Percentiles rank a stretch among this genome's conserved stretches.
phyloP scores from a whole-genome alignment of 805 yeast species.

The Vanderwaltozyma polyspora region DNA sequence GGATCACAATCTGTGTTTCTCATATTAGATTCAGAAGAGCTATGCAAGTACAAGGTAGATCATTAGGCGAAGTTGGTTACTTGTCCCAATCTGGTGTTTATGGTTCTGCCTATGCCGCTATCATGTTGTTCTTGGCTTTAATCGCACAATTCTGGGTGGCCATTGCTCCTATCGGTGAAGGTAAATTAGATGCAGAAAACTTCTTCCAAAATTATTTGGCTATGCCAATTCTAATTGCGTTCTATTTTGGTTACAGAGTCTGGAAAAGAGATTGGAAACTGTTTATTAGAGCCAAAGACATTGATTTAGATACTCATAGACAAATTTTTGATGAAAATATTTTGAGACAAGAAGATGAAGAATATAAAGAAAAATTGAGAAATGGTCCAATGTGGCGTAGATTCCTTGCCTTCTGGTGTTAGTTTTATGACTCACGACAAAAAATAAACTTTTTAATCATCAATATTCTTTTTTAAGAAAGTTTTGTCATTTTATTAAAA shows the following conservation, averaged over 20 bases:
- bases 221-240: constrained; percentile 34
- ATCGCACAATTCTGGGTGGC: constrained; percentile 60
- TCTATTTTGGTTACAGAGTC: constrained; percentile 35
- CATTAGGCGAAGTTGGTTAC: constrained; percentile 41
- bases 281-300: constrained; percentile 21
- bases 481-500: no score
- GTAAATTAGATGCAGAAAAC: constrained; percentile 28
- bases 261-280: constrained; percentile 36
- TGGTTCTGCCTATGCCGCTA: constrained; percentile 44
- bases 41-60: constrained; percentile 41
- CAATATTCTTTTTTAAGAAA: neutral
- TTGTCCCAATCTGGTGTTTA: constrained; percentile 38
- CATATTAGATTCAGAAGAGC: constrained; percentile 53
- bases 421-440: neutral
- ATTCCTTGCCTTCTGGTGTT: constrained; percentile 24
- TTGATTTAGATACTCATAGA: constrained; percentile 23
- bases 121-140: constrained; percentile 39
- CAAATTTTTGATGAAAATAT: constrained; percentile 27
- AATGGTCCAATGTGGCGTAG: constrained; percentile 20
- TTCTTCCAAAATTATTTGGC: constrained; percentile 40
- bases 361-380: constrained; percentile 18
- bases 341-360: constrained; percentile 26
- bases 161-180: constrained; percentile 39
- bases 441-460: neutral
- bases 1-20: constrained; percentile 47